Conservation (phyloP, 148 eudicot species). For the Gaultheria prostrata region DNA sequence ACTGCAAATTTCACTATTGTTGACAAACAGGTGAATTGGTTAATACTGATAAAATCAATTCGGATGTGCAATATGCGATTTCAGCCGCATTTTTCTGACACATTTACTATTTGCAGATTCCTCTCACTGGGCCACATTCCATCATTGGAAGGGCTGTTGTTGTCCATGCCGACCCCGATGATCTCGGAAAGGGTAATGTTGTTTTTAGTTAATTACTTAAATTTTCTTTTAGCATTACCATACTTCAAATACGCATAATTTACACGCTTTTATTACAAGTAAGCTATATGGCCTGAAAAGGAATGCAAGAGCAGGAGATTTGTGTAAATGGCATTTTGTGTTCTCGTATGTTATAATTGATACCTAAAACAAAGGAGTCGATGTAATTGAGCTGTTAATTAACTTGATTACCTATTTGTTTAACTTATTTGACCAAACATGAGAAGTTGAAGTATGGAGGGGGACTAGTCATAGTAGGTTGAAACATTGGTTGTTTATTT, state of each 20-base stretch:
- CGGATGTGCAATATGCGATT: not conserved
- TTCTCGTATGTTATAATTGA: not conserved
- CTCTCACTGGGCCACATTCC: conserved; percentile 77
- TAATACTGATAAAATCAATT: not conserved
- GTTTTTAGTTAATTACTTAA: not conserved
- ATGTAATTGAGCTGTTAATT: not conserved
- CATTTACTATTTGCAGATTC: conserved; percentile 50
- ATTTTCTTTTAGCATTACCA: not conserved
- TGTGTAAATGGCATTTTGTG: not conserved
- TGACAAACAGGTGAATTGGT: conserved; percentile 62
- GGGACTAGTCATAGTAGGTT: not conserved
- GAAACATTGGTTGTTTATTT: not conserved
- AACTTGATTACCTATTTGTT: not conserved
- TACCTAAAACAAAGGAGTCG: not conserved
- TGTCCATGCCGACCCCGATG: conserved; percentile 97
- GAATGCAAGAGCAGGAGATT: not conserved
- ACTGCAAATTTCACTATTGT: conserved; percentile 71
- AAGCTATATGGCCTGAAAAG: not conserved
- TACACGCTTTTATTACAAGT: not conserved
- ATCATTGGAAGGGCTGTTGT: conserved; percentile 96
- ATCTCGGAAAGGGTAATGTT: conserved; percentile 81
- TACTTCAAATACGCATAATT: not conserved
- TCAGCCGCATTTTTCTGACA: not conserved
- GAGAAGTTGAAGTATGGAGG: not conserved
- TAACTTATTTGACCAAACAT: not conserved